Base-by-base conservation (phyloP, 805 yeast genomes). In the Schizosaccharomyces lindneri region DNA sequence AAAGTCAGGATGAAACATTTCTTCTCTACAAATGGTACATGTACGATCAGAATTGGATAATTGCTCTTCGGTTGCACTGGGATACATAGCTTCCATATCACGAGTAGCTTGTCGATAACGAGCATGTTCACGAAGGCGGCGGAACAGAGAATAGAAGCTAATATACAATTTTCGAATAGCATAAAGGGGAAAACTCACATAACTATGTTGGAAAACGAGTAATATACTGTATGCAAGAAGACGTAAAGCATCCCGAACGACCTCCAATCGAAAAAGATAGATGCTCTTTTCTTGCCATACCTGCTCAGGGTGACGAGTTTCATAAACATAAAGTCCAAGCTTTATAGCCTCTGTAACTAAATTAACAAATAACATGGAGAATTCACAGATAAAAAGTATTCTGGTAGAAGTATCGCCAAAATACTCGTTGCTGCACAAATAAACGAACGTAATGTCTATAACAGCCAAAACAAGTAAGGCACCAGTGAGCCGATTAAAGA, bases 1-100 rank as follows among this genome's bases (percentile, higher is more conserved):
- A 27, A 27, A 41, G 21, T 51, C 57, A 9, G 36, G 57, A 5
- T 29, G 57, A 17, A 51, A 51, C 90, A 90, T 84, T 64, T 87
- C 95, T 66, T 93, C 97, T 66, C 95, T 81, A 72, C 98, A 90
- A 51, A 90, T 84, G 64, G 87, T 87, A 72, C 98, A 85, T 31
- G 85, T 69, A 69, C 74, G 72, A 63, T 83, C 84, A 6, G 64
- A 65, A 3, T 62, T 46, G 43, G 65, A 64, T 63, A 85, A 74
- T 57, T 85, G 89, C 36, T 73, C 79, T 13, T 70, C 74, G 0
- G 82, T 73, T 2, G 95, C 95, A 63, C 80, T 78, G 6, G 73
- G 73, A 61, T 93, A 74, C 64, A 78, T 80, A 32, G 76, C 74
- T 64, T 85, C 87, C 67, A 93, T 73, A 66, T 81, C 79, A 60